phyloP scores from a whole-genome alignment of 805 yeast species.

The Metschnikowia cerradonensis region DNA sequence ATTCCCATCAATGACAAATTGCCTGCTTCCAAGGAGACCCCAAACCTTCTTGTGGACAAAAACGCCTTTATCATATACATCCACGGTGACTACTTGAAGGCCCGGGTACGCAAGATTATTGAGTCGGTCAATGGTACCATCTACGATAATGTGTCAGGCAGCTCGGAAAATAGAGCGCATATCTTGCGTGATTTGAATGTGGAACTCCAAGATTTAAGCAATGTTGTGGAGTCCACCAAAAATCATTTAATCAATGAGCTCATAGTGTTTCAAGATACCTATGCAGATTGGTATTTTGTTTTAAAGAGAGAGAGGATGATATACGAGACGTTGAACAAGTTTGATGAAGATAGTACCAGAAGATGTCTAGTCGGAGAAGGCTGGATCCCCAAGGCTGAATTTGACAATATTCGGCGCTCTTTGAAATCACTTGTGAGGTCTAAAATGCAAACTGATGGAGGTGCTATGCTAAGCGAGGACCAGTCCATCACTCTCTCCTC shows the following conservation, averaged over 20 bases:
- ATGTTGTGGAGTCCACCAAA: conserved; percentile 32
- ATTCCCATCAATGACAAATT: conserved; percentile 25
- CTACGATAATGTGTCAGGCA: conserved; percentile 35
- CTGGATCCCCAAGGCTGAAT: conserved; percentile 63
- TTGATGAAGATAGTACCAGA: conserved; percentile 64
- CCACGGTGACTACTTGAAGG: conserved; percentile 37
- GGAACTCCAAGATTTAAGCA: conserved; percentile 29
- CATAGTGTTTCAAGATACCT: conserved; percentile 32
- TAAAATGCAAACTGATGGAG: conserved; percentile 14
- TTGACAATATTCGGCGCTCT: conserved; percentile 29
- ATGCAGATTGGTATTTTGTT: conserved; percentile 27
- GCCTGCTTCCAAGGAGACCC: conserved; percentile 16
- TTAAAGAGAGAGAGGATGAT: conserved; percentile 55
- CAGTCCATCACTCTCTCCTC: conserved; percentile 14
- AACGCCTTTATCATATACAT: conserved; percentile 37
- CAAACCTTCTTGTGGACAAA: conserved; percentile 24
- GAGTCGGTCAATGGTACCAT: conserved; percentile 37
- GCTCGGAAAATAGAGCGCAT: conserved; percentile 21
- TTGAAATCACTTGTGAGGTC: conserved; percentile 44
- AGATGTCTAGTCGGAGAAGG: conserved; percentile 69
- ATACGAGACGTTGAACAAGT: conserved; percentile 56
- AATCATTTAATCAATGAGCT: conserved; percentile 37
- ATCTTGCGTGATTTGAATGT: conserved; percentile 29
- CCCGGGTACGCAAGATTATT: conserved; percentile 34
- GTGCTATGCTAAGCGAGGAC: conserved; percentile 4